A percentile compares a stretch with the other conserved stretches of the same genome.
These are phyloP conservation scores for Salinomyces thailandicus DNA, from an alignment of 2,329 filamentous ascomycete genomes.

Conservation along the genomic window DNA sequence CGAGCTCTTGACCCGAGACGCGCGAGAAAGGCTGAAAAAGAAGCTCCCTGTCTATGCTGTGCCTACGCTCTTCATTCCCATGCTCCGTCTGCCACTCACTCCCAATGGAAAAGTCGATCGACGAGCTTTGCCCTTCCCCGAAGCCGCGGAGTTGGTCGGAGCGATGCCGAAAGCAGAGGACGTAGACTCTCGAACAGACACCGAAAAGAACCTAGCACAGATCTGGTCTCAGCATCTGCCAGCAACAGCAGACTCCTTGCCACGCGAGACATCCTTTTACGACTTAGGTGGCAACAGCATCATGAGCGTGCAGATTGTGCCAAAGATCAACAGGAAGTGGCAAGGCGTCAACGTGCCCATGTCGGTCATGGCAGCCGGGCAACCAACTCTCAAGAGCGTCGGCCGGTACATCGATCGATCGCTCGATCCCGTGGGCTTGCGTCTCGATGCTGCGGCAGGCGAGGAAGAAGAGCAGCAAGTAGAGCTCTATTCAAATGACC, in stretches of 20 bases:
- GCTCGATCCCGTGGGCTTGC: slow-evolving; percentile 39
- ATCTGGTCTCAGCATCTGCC: slow-evolving; percentile 50
- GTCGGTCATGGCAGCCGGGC: slow-evolving; percentile 54
- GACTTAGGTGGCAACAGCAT: slow-evolving; percentile 73
- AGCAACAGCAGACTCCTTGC: slow-evolving; percentile 54
- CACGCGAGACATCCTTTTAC: slow-evolving; percentile 57
- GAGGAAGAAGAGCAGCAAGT: slow-evolving; percentile 41
- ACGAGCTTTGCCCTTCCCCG: slow-evolving; percentile 69
- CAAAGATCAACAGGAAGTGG: slow-evolving; percentile 55
- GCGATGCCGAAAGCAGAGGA: slow-evolving; percentile 38
- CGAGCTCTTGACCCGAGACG: slow-evolving; percentile 48
- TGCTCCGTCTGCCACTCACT: slow-evolving; percentile 65
- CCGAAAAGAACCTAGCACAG: slow-evolving; percentile 56
- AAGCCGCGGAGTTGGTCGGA: slow-evolving; percentile 55
- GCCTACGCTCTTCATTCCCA: slow-evolving; percentile 61
- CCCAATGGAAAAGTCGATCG: slow-evolving; percentile 81
- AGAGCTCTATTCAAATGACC: slow-evolving; percentile 43
- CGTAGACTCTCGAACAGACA: slow-evolving; percentile 42
- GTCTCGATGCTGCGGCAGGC: slow-evolving; percentile 36
- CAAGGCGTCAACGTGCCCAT: slow-evolving; percentile 58
- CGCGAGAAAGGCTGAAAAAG: slow-evolving; percentile 58
- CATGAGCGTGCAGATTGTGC: slow-evolving; percentile 69
- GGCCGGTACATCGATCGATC: slow-evolving; percentile 42
- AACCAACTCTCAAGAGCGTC: slow-evolving; percentile 51
- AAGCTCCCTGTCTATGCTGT: slow-evolving; percentile 66